Conservation (phyloP, 169 alveolate species). For the Plasmodium inui region DNA sequence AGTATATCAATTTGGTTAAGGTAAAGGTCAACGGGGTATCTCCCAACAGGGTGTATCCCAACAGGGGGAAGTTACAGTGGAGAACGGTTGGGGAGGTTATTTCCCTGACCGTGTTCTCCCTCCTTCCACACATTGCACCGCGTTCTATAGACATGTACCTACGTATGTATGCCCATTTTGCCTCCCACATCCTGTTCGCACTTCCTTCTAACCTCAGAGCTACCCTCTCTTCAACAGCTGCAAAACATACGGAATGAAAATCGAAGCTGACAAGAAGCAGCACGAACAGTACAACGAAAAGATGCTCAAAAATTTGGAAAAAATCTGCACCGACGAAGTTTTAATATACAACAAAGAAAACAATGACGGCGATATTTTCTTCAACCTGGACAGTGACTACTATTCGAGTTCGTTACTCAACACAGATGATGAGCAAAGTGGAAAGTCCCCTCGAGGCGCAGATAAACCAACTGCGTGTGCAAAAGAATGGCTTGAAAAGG, state of each 20-base stretch:
- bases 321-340: slow-evolving; percentile 19
- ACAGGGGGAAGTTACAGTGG: background rate
- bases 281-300: slow-evolving; percentile 32
- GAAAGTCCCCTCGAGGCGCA: background rate
- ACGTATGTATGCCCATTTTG: background rate
- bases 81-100: no score
- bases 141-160: background rate
- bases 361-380: slow-evolving; percentile 28
- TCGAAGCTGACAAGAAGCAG: slow-evolving; percentile 69
- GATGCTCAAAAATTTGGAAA: slow-evolving; percentile 16
- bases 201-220: background rate
- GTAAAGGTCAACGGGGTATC: background rate
- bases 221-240: slow-evolving; percentile 62
- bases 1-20: slow-evolving; percentile 47
- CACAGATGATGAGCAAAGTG: slow-evolving; percentile 42
- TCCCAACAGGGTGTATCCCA: no score
- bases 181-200: background rate
- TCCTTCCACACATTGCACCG: background rate
- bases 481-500: background rate
- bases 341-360: slow-evolving; percentile 31
- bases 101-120: background rate
- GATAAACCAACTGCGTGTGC: background rate
- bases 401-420: slow-evolving; percentile 56
- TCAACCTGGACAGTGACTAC: slow-evolving; percentile 65
- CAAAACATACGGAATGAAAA: slow-evolving; percentile 73